Evolutionary conservation across 2,329 filamentous ascomycete species (phyloP).

Genomic region (Pseudocercospora fijiensis): DNA sequence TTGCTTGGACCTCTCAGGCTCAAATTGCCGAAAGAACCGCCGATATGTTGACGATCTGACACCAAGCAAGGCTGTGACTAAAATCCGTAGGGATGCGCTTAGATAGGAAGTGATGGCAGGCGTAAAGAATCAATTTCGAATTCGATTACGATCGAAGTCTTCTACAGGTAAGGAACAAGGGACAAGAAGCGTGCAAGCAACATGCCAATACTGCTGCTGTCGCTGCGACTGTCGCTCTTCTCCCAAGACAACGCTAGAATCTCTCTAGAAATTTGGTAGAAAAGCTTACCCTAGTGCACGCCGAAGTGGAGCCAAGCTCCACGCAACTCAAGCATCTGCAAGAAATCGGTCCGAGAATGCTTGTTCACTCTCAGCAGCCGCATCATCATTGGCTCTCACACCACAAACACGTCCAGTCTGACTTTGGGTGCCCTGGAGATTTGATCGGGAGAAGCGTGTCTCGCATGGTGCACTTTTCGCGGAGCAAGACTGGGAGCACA

Average conservation of each 20-base stretch:
- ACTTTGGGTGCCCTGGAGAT: conserved; percentile 11
- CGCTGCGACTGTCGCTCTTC: neutral
- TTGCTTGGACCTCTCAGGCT: conserved; percentile 2
- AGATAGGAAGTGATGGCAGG: neutral
- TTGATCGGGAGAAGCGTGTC: conserved; percentile 13
- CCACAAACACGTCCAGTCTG: neutral
- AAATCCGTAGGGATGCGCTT: neutral
- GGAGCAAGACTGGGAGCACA: conserved; percentile 8
- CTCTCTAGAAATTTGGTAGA: conserved; percentile 9
- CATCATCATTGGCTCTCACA: conserved; percentile 16
- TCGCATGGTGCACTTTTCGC: neutral
- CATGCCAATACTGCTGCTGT: neutral
- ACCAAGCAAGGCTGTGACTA: neutral
- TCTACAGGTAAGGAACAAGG: no score
- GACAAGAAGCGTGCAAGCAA: neutral
- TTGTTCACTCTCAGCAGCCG: conserved; percentile 14
- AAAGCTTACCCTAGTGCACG: neutral
- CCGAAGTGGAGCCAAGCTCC: conserved; percentile 17
- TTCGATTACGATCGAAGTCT: neutral
- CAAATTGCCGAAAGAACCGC: conserved; percentile 8
- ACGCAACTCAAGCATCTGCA: conserved; percentile 13
- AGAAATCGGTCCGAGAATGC: conserved; percentile 17
- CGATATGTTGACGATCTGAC: neutral
- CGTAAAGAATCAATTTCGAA: neutral
- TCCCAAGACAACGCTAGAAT: conserved; percentile 10